These are phyloP conservation scores for Knufia petricola DNA, from an alignment of 2,329 filamentous ascomycete species.

Conservation along the genomic window DNA sequence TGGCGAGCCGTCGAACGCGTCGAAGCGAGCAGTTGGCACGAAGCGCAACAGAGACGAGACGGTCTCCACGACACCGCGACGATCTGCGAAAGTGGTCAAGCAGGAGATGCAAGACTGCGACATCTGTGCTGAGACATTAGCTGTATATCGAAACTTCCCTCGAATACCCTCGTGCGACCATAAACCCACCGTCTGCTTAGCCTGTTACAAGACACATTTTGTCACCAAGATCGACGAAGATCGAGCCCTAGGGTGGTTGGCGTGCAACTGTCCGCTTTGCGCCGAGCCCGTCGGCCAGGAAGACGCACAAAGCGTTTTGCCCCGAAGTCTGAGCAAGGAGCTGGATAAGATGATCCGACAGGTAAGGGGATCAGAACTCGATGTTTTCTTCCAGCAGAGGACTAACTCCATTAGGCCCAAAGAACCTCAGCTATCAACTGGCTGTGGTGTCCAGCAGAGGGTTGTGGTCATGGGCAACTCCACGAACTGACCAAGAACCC, in stretches of 20 bases:
- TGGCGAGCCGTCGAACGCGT: background rate
- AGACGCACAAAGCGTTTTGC: conserved; percentile 2
- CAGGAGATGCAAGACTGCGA: conserved; percentile 9
- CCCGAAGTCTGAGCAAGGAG: background rate
- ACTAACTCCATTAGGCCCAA: conserved; percentile 2
- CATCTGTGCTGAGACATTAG: conserved; percentile 12
- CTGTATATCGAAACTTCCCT: conserved; percentile 9
- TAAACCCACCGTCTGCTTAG: conserved; percentile 6
- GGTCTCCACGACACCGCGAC: background rate
- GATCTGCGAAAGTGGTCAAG: background rate
- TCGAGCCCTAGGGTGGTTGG: conserved; percentile 3
- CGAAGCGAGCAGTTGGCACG: conserved; percentile 4
- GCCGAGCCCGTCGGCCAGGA: background rate
- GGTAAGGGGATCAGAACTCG: background rate
- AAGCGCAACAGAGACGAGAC: conserved; percentile 3
- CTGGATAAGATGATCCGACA: conserved; percentile 4
- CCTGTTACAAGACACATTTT: conserved; percentile 9
- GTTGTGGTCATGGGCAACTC: conserved; percentile 10
- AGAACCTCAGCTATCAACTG: background rate
- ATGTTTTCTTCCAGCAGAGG: background rate
- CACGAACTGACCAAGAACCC: conserved; percentile 2
- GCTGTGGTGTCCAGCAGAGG: conserved; percentile 9
- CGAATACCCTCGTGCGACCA: conserved; percentile 7
- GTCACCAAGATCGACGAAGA: background rate
- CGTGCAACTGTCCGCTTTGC: conserved; percentile 11